Percentiles rank a stretch among this genome's conserved stretches.
Conservation (phyloP, 345 rosid species). For the Nasturtium officinale region DNA sequence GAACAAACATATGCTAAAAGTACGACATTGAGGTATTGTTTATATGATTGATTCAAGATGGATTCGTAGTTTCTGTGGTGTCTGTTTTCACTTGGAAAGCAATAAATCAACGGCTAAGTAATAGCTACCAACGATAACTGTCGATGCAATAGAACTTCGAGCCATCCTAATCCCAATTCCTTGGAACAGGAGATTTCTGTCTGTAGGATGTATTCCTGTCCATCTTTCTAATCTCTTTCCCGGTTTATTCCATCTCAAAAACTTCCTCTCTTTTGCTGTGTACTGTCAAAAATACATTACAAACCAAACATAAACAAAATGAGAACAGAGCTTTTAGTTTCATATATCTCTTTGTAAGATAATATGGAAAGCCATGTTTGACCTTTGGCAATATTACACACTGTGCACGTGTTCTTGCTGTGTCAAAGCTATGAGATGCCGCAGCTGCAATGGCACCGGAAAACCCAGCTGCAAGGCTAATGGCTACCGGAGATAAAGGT, state of each 20-base stretch:
- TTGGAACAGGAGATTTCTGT: constrained; percentile 63
- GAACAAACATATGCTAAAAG: background rate
- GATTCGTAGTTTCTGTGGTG: background rate
- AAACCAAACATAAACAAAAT: background rate
- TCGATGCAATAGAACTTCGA: constrained; percentile 68
- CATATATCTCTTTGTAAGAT: background rate
- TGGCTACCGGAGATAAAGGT: constrained; percentile 66
- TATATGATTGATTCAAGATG: background rate
- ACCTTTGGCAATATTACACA: constrained; percentile 91
- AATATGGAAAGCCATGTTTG: background rate
- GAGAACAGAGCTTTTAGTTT: constrained; percentile 5
- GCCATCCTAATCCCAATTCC: constrained; percentile 75
- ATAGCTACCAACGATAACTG: constrained; percentile 66
- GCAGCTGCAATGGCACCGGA: constrained; percentile 88
- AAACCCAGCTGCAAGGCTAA: constrained; percentile 80
- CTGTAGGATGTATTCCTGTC: constrained; percentile 94
- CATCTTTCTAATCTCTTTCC: constrained; percentile 80
- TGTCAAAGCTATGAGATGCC: constrained; percentile 91
- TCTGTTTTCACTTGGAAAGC: constrained; percentile 40
- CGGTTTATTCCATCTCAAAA: constrained; percentile 73
- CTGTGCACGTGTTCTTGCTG: constrained; percentile 78
- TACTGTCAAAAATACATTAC: constrained; percentile 45
- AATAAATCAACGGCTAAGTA: constrained; percentile 56
- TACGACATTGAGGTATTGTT: background rate
- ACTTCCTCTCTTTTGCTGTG: constrained; percentile 68